Evolutionary conservation across 2,329 filamentous ascomycete genomes (phyloP), one percentile per base, ranked within the genome.

Genomic region (Venturia effusa): DNA sequence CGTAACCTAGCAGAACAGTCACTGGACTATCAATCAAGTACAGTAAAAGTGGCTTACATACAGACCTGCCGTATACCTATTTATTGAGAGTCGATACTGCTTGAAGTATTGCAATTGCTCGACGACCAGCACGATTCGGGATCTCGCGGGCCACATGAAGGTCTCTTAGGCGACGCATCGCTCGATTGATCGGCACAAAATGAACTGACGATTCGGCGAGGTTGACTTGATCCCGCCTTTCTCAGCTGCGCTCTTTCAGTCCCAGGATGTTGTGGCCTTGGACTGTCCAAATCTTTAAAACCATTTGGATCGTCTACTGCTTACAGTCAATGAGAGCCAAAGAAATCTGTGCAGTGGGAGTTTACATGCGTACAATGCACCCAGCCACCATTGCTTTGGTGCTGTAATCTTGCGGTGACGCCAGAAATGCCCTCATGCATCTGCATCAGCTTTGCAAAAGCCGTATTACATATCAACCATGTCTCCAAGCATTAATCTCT

Each of bases 401-500:
- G 3, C 19, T 22, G 27, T 57, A 30, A 34, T 57, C 17, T 57
- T 17, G 51, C 22, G 51, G 27, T 34, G 8, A 15, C 30, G 1
- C 19, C 30, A 57, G 51, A n/a, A 57, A 3, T 57, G 51, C 22
- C 19, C 15, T 57, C 27, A 30, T 34, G 51, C 51, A 17, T 57
- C 27, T 57, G 15, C 19, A 32, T 57, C 51, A 57, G 51, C 51
- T 57, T 34, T 15, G 27, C 8, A 57, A 34, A 57, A 3, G 51
- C 51, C 5, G 51, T 34, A 11, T 66, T 61, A 68, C 64, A 78
- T 80, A 30, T 76, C 80, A 66, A 81, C 76, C 74, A 83, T 75
- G 66, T 90, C 84, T 1, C 92, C 92, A 78, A 94, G 84, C 69
- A 96, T 74, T 65, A 90, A 74, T 64, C 86, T 83, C 74, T 92